Evolutionary conservation across 2,329 filamentous ascomycete species (phyloP), one percentile per base, ranked within the genome.

Genomic region (Fusarium camptoceras): DNA sequence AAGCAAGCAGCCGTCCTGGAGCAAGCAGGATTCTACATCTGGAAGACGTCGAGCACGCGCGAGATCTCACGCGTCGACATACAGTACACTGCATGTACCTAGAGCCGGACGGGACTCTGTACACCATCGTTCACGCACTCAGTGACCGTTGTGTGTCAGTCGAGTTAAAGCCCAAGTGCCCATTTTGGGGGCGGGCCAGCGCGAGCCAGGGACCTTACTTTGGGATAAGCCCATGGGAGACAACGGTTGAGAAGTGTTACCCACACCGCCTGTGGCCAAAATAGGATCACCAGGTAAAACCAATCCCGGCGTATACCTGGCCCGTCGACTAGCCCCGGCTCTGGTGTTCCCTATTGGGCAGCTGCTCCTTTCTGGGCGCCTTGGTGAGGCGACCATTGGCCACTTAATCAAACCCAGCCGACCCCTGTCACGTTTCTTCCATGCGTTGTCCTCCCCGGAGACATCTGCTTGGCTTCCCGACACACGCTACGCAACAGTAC

Each of bases 351-450:
- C 77, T 74, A 84, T 87, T 86, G 82, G 85, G 83, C 81, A 84
- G 78, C 74, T 79, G 76, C 75, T 79, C 79, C 81, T 79, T 78
- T 78, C 81, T 80, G 80, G 79, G 78, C 78, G 78, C 78, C 71
- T 63, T 73, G 68, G 59, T 74, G 71, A 70, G 59, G 64, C 76
- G 75, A 76, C 81, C 79, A 87, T 87, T 87, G 85, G 85, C 73
- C 80, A 79, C 77, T 82, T 83, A 82, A 86, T 87, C 80, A 82
- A 81, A 82, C 81, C 79, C 81, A 80, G 79, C 76, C 71, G 75
- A 76, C 76, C 83, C 83, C 79, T 83, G 81, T 84, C 83, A 82
- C 81, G 78, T 83, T 83, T 83, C 80, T 82, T 79, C 82, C 82
- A 85, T 85, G 83, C 82, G 79, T 81, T 83, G 83, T 78, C 80